Percentiles rank a stretch among this genome's conserved stretches.
phyloP scores from a whole-genome alignment of 139 green algal genomes.

The Coelastrella sp. region DNA sequence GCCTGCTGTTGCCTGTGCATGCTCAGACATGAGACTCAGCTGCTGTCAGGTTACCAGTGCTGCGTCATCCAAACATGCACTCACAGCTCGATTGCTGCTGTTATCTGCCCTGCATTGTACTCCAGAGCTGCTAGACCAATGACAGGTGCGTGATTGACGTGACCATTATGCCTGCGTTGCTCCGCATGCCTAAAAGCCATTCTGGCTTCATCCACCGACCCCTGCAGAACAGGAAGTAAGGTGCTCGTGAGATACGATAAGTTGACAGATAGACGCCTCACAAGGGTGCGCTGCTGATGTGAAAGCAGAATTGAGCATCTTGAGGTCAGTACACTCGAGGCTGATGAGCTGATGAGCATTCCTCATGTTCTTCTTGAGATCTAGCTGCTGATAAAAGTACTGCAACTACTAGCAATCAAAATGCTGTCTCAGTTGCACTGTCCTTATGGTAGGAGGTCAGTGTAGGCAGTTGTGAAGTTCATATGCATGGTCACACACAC shows the following conservation, averaged over 20 bases:
- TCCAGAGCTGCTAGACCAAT: conserved; percentile 73
- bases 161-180: conserved; percentile 61
- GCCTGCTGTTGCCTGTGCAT: conserved; percentile 3
- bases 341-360: no score
- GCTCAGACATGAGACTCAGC: no score
- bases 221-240: conserved; percentile 58
- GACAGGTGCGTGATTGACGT: conserved; percentile 65
- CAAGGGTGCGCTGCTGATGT: no score
- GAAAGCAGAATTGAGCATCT: no score
- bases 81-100: conserved; percentile 69
- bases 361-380: no score
- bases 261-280: no score
- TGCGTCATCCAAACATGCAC: conserved; percentile 17
- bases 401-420: no score
- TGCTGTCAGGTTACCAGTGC: background rate
- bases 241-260: no score
- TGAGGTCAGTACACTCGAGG: no score
- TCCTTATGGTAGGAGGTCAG: no score
- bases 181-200: conserved; percentile 63
- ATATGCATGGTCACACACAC: conserved; percentile 44
- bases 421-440: no score
- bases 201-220: conserved; percentile 49
- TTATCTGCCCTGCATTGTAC: conserved; percentile 71
- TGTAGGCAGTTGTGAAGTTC: background rate
- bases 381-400: no score